Percentiles rank a stretch among this genome's conserved stretches.
Evolutionary conservation across 371 early-diverging fungal genomes (phyloP).

Genomic region (Apophysomyces variabilis): DNA sequence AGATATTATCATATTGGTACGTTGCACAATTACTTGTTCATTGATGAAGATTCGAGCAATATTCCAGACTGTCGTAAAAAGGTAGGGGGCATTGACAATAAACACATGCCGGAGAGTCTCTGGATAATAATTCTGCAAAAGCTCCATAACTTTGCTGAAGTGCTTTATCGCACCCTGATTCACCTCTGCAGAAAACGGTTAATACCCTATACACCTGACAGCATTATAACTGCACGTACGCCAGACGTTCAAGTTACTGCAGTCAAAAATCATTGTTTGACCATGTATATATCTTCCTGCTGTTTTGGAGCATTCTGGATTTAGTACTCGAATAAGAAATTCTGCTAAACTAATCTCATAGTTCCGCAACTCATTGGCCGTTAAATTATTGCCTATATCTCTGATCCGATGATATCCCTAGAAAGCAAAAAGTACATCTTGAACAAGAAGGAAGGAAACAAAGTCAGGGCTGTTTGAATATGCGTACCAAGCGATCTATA

Average conservation of each 20-base stretch:
- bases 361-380: constrained; percentile 62
- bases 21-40: constrained; percentile 46
- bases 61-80: constrained; percentile 79
- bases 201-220: background rate
- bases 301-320: constrained; percentile 69
- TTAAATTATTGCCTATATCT: constrained; percentile 63
- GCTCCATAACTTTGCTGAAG: constrained; percentile 69
- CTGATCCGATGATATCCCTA: constrained; percentile 76
- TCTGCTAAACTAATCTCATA: constrained; percentile 78
- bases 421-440: too few relatives aligned
- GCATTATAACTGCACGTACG: constrained; percentile 42
- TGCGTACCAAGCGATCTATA: constrained; percentile 76
- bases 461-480: background rate
- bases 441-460: too few relatives aligned
- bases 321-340: constrained; percentile 68
- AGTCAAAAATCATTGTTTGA: constrained; percentile 83
- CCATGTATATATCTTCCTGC: constrained; percentile 69
- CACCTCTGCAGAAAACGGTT: constrained; percentile 48
- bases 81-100: constrained; percentile 79
- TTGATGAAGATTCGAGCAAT: constrained; percentile 76
- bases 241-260: constrained; percentile 71
- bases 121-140: constrained; percentile 81
- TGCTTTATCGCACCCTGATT: constrained; percentile 75
- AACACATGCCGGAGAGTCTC: constrained; percentile 78
- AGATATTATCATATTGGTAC: too few relatives aligned